These are phyloP conservation scores for Rhodotorula babjevae DNA, from an alignment of 768 basidiomycete genomes.

Conservation along the genomic window DNA sequence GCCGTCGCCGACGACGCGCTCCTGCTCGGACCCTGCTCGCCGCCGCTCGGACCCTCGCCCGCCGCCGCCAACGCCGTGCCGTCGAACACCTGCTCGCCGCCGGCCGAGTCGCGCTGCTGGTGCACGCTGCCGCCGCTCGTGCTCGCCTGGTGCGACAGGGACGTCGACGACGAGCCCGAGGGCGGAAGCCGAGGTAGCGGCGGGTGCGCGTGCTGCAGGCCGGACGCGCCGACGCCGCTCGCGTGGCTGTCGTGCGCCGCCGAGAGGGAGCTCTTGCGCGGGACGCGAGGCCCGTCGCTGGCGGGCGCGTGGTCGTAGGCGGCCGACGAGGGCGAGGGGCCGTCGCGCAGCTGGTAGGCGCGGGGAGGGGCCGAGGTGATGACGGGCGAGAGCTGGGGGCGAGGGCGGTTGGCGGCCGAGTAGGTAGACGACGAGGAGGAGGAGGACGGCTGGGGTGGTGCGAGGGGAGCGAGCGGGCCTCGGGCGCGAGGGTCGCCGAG, in stretches of 20 bases:
- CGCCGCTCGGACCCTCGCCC: too few species aligned
- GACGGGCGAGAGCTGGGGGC: conserved; percentile 8
- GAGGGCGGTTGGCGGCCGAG: conserved; percentile 8
- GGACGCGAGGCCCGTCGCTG: background rate
- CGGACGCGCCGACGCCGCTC: too few species aligned
- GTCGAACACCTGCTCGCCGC: conserved; percentile 24
- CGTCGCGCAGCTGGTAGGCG: background rate
- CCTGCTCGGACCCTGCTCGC: background rate
- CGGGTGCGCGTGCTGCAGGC: background rate
- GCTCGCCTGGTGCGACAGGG: background rate
- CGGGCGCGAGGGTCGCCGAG: background rate
- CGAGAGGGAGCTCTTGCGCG: conserved; percentile 15
- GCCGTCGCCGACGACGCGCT: background rate
- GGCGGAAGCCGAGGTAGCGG: conserved; percentile 10
- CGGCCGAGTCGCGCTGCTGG: conserved; percentile 21
- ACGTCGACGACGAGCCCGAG: conserved; percentile 2
- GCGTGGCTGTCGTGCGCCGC: background rate
- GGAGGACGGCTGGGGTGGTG: background rate
- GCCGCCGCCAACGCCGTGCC: conserved; percentile 4
- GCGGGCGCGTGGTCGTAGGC: background rate
- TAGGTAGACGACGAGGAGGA: background rate
- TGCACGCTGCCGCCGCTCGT: background rate
- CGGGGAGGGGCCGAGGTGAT: background rate
- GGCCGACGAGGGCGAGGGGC: background rate
- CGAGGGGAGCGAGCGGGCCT: background rate